phyloP scores from a whole-genome alignment of 331 rosid species.

The Telfairia occidentalis region DNA sequence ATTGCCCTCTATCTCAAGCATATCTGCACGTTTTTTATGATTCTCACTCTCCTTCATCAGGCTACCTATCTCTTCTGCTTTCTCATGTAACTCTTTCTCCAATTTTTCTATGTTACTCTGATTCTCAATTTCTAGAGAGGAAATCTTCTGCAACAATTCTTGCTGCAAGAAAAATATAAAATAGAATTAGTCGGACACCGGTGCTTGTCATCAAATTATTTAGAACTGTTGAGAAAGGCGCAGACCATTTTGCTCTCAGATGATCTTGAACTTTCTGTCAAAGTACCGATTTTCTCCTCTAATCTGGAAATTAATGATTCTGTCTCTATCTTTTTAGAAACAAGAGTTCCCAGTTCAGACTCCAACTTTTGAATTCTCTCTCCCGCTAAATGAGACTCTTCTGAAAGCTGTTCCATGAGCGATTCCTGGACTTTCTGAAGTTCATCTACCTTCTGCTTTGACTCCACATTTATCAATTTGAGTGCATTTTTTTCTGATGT shows the following conservation, averaged over 20 bases:
- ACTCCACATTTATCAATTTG: conserved; percentile 34
- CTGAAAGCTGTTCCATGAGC: conserved; percentile 33
- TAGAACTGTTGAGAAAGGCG: conserved; percentile 15
- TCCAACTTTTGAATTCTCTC: conserved; percentile 57
- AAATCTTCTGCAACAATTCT: conserved; percentile 55
- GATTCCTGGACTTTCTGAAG: conserved; percentile 56
- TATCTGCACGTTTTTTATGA: conserved; percentile 39
- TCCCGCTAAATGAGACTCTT: conserved; percentile 36
- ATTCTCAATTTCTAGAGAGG: conserved; percentile 52
- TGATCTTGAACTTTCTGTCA: conserved; percentile 47
- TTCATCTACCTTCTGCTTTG: conserved; percentile 38
- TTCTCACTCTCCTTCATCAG: conserved; percentile 41
- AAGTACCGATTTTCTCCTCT: conserved; percentile 41
- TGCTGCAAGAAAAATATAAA: conserved; percentile 39
- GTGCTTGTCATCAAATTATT: conserved; percentile 5
- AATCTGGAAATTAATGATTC: conserved; percentile 48
- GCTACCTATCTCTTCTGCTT: conserved; percentile 45
- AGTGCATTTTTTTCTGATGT: conserved; percentile 45
- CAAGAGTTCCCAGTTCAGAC: conserved; percentile 52
- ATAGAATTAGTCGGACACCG: conserved; percentile 19
- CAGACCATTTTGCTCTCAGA: conserved; percentile 63
- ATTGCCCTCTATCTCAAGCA: conserved; percentile 42
- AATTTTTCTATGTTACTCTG: conserved; percentile 39
- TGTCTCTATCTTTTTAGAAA: conserved; percentile 52
- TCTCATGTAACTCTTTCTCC: conserved; percentile 51